A percentile compares a stretch with the other conserved stretches of the same genome.
Evolutionary conservation across 208 protist species (phyloP).

Genomic region (Trypanosomatidae sp.): DNA sequence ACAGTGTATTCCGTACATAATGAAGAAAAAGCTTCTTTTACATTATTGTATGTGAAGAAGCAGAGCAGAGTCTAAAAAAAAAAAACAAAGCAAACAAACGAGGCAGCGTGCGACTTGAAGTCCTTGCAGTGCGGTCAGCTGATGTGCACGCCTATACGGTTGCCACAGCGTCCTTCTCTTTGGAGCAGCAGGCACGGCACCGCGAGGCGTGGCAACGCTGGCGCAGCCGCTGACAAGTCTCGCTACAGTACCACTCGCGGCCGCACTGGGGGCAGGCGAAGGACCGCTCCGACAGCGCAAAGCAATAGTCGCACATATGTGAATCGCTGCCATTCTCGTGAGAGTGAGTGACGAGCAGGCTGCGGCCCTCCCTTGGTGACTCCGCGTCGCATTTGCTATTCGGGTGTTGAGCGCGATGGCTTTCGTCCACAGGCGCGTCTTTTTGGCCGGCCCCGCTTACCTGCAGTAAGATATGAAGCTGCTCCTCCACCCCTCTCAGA

Average conservation of each 20-base stretch:
- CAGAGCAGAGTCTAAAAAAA: too few species aligned
- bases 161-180: too few species aligned
- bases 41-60: too few species aligned
- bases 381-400: not conserved
- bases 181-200: too few species aligned
- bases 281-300: conserved; percentile 26
- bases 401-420: not conserved
- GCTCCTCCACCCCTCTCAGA: conserved; percentile 1
- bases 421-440: too few species aligned
- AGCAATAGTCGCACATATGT: conserved; percentile 73
- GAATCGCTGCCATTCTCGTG: not conserved
- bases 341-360: not conserved
- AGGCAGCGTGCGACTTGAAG: too few species aligned
- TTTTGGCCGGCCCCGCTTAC: too few species aligned
- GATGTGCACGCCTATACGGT: not conserved
- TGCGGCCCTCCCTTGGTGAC: not conserved
- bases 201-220: conserved; percentile 33
- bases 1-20: too few species aligned
- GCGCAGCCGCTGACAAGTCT: conserved; percentile 47
- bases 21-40: too few species aligned
- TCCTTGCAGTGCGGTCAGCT: too few species aligned
- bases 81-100: too few species aligned
- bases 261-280: conserved; percentile 47
- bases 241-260: conserved; percentile 79
- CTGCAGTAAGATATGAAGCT: not conserved